Evolutionary conservation across 768 basidiomycete species (phyloP).

Genomic region (Termitomyces sp.): DNA sequence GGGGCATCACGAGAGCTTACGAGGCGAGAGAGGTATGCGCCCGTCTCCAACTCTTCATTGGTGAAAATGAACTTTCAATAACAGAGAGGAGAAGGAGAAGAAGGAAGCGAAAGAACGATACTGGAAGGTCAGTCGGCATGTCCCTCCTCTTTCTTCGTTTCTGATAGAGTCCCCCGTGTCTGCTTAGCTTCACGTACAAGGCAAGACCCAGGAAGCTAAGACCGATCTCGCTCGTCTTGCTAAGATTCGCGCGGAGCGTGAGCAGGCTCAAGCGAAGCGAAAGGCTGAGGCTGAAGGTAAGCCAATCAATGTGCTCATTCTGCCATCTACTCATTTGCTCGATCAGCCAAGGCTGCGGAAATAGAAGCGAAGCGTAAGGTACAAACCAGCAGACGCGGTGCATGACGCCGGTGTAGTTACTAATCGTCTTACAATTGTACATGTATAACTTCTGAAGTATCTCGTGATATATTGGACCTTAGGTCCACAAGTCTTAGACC

Average conservation of each 20-base stretch:
- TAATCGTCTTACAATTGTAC: not conserved
- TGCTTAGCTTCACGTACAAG: slow-evolving; percentile 58
- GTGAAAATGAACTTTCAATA: not conserved
- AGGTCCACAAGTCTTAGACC: not conserved
- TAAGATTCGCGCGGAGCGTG: slow-evolving; percentile 83
- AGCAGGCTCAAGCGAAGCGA: slow-evolving; percentile 80
- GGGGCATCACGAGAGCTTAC: slow-evolving; percentile 53
- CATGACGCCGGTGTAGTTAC: slow-evolving; percentile 1
- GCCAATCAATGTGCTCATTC: slow-evolving; percentile 8
- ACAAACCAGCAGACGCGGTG: slow-evolving; percentile 18
- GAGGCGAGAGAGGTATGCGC: slow-evolving; percentile 56
- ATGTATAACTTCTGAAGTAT: not conserved
- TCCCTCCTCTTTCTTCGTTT: not conserved
- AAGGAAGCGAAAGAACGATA: slow-evolving; percentile 83
- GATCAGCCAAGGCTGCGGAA: slow-evolving; percentile 58
- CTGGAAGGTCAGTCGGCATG: slow-evolving; percentile 55
- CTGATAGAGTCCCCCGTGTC: not conserved
- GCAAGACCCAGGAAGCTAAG: slow-evolving; percentile 90
- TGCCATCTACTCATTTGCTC: not conserved
- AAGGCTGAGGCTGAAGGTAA: slow-evolving; percentile 85
- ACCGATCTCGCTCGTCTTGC: slow-evolving; percentile 80
- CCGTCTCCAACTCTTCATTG: not conserved
- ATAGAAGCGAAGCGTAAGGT: slow-evolving; percentile 55
- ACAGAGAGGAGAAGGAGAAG: slow-evolving; percentile 89
- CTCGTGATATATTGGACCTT: not conserved